Percentiles rank a stretch among this genome's conserved stretches.
Conservation (phyloP, 306 rosid genomes). For the Phaseolus lunatus region DNA sequence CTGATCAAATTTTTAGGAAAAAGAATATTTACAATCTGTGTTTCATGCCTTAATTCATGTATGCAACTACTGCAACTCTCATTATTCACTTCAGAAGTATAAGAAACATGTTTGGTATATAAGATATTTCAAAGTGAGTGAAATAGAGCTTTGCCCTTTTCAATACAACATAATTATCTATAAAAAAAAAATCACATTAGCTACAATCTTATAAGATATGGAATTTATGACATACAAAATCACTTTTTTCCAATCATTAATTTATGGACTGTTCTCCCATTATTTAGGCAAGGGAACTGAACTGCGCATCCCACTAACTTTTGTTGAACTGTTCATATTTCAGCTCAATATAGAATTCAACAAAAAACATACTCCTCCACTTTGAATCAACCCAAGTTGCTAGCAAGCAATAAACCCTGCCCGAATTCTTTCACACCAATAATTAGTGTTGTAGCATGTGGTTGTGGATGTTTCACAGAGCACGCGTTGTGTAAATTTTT, state of each 20-base stretch:
- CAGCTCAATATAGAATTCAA: conserved; percentile 18
- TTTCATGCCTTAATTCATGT: too few species aligned
- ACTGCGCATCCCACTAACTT: conserved; percentile 40
- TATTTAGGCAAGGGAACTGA: conserved; percentile 35
- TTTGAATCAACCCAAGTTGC: conserved; percentile 20
- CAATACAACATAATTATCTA: too few species aligned
- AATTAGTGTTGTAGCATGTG: not conserved
- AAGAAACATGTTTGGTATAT: too few species aligned
- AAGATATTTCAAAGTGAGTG: too few species aligned
- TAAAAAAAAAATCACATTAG: too few species aligned
- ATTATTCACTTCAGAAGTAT: too few species aligned
- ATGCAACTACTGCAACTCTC: too few species aligned
- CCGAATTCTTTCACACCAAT: not conserved
- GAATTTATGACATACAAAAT: too few species aligned
- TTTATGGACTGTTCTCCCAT: conserved; percentile 39
- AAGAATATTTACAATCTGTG: too few species aligned
- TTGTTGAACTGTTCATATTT: not conserved
- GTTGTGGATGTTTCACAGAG: not conserved
- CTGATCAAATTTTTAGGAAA: too few species aligned
- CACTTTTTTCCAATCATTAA: conserved; percentile 37
- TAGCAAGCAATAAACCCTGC: not conserved
- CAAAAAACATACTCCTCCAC: not conserved
- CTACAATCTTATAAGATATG: too few species aligned
- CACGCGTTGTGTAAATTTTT: conserved; percentile 14
- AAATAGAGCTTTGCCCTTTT: too few species aligned